Base-by-base conservation (phyloP, 306 rosid genomes). In the Ziziphus jujuba region DNA sequence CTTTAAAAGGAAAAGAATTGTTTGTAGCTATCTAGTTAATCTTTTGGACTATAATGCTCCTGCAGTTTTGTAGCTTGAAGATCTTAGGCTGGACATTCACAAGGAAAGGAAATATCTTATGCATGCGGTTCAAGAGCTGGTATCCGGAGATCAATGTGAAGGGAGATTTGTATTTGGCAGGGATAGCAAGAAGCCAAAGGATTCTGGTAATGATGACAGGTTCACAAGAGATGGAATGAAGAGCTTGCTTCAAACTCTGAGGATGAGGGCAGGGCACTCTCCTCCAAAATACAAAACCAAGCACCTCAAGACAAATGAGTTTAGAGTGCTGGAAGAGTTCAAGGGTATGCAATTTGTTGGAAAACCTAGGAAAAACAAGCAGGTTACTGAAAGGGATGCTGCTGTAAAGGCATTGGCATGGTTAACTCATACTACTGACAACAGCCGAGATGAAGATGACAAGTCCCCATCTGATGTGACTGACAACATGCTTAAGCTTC, bases 311-410 rank as follows among this genome's bases (percentile, higher is more conserved):
- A 88, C 96, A 45, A 90, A 93, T 59, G 98, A 93, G 77, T 93
- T 90, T 61, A 86, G 98, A 77, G 98, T 95, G 6, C 73, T 93
- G 76, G 96, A 90, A 17, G 98, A 93, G 84, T 93, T 90, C 66
- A 90, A 90, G 82, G 96, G 98, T 55, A 93, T 93, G 98, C 97
- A 93, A 63, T 93, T 93, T 68, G 97, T 93, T 44, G 96, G 98
- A 38, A 93, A 93, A 75, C 97, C 97, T 0, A 90, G 80, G 87
- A 83, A 86, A 80, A 93, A 90, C 83, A 93, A 93, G 79, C 97
- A 90, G 77, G 95, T 90, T 53, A 96, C 98, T 1, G 98, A 93
- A 81, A 88, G 96, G 70, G 97, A 90, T 77, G 96, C 98, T 65
- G 97, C 98, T 54, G 70, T 93, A 69, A 96, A 93, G 79, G 96